Conservation (phyloP, 345 rosid species). For the Salix koriyanagi region DNA sequence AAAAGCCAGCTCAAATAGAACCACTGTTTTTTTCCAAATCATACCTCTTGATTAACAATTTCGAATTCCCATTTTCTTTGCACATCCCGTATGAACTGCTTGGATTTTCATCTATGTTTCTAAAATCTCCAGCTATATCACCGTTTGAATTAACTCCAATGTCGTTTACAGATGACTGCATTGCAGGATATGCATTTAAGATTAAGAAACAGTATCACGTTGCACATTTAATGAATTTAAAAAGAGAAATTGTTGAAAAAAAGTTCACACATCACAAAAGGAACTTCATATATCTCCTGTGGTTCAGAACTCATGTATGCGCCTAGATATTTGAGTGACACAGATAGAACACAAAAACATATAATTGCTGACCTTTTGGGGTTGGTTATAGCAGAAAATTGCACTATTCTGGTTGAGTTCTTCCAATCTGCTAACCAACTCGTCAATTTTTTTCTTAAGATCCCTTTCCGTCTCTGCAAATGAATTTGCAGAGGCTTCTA, state of each 20-base stretch:
- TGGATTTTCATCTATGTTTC: neutral
- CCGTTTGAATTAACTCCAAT: constrained; percentile 12
- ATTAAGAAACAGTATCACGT: neutral
- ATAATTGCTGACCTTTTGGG: constrained; percentile 37
- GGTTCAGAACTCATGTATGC: neutral
- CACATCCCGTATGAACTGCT: constrained; percentile 6
- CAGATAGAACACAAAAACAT: neutral
- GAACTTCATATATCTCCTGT: neutral
- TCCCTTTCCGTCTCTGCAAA: constrained; percentile 60
- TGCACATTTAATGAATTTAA: neutral
- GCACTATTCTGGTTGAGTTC: constrained; percentile 33
- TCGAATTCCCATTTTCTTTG: constrained; percentile 18
- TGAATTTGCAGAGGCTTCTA: constrained; percentile 48
- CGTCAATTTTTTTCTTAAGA: constrained; percentile 48
- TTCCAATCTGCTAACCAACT: constrained; percentile 50
- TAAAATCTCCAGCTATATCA: constrained; percentile 12
- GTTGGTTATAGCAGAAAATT: constrained; percentile 10
- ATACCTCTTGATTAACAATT: constrained; percentile 38
- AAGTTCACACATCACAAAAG: neutral
- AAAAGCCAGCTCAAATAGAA: neutral
- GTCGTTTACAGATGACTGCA: constrained; percentile 27
- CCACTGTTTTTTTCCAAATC: neutral
- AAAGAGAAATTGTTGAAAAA: neutral
- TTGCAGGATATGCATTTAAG: constrained; percentile 2
- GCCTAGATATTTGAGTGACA: neutral